These are phyloP conservation scores for Colletotrichum aenigma DNA, from an alignment of 2,329 filamentous ascomycete species.

Conservation along the genomic window DNA sequence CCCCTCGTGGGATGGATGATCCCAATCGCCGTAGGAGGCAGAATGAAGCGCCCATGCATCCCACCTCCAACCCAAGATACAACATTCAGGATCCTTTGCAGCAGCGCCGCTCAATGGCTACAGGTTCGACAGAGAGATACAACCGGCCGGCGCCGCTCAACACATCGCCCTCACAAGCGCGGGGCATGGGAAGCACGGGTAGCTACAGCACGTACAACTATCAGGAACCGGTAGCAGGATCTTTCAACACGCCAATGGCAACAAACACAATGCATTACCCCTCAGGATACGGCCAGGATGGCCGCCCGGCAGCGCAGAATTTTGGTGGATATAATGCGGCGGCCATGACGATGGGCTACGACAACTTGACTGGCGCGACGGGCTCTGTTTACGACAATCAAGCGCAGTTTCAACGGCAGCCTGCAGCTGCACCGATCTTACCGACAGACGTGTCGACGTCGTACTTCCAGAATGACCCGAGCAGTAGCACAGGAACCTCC, in stretches of 20 bases:
- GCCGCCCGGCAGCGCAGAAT: slow-evolving; percentile 57
- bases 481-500: slow-evolving; percentile 63
- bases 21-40: slow-evolving; percentile 75
- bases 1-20: slow-evolving; percentile 76
- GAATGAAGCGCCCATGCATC: slow-evolving; percentile 72
- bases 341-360: slow-evolving; percentile 73
- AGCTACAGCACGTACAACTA: slow-evolving; percentile 63
- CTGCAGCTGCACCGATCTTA: slow-evolving; percentile 79
- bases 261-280: slow-evolving; percentile 61
- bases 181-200: slow-evolving; percentile 56
- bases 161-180: slow-evolving; percentile 50
- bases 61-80: slow-evolving; percentile 60
- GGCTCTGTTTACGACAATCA: slow-evolving; percentile 76
- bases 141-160: slow-evolving; percentile 54
- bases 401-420: slow-evolving; percentile 78
- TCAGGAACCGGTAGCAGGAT: slow-evolving; percentile 55
- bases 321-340: slow-evolving; percentile 66
- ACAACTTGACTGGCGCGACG: slow-evolving; percentile 18
- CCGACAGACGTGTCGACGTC: slow-evolving; percentile 69
- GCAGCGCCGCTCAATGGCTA: slow-evolving; percentile 40
- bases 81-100: slow-evolving; percentile 54
- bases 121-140: slow-evolving; percentile 44
- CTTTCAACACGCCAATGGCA: slow-evolving; percentile 62
- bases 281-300: slow-evolving; percentile 68
- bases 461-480: slow-evolving; percentile 75